Conservation (phyloP, 2,329 filamentous ascomycete species). For the Epicoccum nigrum region DNA sequence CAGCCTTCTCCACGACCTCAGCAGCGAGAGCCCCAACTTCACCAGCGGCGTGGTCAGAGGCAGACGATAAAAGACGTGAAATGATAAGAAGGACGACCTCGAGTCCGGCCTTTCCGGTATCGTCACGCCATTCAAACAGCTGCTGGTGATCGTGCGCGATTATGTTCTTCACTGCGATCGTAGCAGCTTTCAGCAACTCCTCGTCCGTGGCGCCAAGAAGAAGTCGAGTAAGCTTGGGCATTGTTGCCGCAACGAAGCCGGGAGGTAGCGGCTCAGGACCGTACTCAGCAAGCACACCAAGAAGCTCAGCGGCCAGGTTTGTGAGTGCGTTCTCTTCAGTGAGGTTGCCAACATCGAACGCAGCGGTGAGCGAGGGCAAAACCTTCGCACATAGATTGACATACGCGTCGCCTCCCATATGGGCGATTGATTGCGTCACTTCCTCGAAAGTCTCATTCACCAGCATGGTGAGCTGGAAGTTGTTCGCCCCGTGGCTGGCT, state of each 20-base stretch:
- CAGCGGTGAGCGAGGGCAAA: conserved; percentile 83
- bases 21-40: conserved; percentile 94
- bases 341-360: conserved; percentile 85
- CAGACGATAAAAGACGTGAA: conserved; percentile 81
- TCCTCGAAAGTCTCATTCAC: conserved; percentile 92
- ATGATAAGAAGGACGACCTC: conserved; percentile 91
- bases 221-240: conserved; percentile 85
- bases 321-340: conserved; percentile 85
- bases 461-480: conserved; percentile 88
- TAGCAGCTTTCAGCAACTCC: conserved; percentile 84
- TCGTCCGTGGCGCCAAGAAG: conserved; percentile 85
- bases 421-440: conserved; percentile 72
- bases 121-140: conserved; percentile 83
- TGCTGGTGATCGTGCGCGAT: conserved; percentile 89
- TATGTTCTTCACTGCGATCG: conserved; percentile 86
- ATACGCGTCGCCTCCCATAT: conserved; percentile 70
- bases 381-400: conserved; percentile 82
- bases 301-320: conserved; percentile 84
- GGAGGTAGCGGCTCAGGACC: conserved; percentile 83
- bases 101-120: conserved; percentile 77
- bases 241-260: conserved; percentile 81
- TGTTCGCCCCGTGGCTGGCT: conserved; percentile 84
- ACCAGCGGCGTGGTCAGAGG: conserved; percentile 89
- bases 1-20: conserved; percentile 93
- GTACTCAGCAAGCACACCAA: conserved; percentile 80